Conservation (phyloP, 2,329 filamentous ascomycete species). For the Aspergillus candidus region DNA sequence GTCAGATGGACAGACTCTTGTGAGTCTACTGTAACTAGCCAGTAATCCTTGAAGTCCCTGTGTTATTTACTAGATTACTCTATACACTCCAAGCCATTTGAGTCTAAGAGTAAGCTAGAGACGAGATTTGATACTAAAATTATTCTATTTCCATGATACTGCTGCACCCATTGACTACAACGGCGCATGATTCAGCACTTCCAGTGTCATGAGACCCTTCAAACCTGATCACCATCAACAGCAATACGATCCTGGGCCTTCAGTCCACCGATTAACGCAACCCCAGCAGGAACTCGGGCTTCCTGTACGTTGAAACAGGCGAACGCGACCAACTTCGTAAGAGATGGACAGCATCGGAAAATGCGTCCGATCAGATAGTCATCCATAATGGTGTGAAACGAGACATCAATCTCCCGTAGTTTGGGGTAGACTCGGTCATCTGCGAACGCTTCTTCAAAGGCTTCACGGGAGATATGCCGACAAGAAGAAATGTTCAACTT, state of each 20-base stretch:
- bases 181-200: too few relatives aligned
- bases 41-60: too few relatives aligned
- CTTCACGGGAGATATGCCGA: conserved; percentile 66
- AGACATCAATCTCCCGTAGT: conserved; percentile 67
- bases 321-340: conserved; percentile 55
- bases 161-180: too few relatives aligned
- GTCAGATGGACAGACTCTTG: too few relatives aligned
- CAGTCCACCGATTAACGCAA: conserved; percentile 56
- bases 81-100: too few relatives aligned
- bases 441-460: conserved; percentile 70
- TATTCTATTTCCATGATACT: too few relatives aligned
- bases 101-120: too few relatives aligned
- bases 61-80: too few relatives aligned
- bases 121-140: too few relatives aligned
- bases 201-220: too few relatives aligned
- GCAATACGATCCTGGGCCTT: conserved; percentile 53
- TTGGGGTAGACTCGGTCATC: conserved; percentile 57
- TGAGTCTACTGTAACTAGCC: too few relatives aligned
- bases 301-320: conserved; percentile 56
- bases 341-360: conserved; percentile 40
- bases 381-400: conserved; percentile 52
- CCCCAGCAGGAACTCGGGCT: conserved; percentile 50
- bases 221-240: conserved; percentile 16
- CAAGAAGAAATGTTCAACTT: conserved; percentile 75
- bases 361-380: conserved; percentile 41